Evolutionary conservation across 768 basidiomycete species (phyloP), one percentile per base, ranked within the genome.

Genomic region (Hericium rajendrae): DNA sequence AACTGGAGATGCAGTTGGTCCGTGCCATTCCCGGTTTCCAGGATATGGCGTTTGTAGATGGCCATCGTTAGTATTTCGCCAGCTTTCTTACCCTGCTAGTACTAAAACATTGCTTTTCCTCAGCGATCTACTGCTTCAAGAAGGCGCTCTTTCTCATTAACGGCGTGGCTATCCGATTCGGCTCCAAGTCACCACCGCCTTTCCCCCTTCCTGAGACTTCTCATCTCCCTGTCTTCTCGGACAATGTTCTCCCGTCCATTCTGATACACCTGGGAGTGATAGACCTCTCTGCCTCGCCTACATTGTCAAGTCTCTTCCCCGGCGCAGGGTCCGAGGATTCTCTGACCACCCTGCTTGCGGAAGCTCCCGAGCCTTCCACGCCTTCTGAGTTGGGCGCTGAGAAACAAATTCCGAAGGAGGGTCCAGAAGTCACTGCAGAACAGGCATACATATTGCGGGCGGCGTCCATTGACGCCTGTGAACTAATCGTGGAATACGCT

Each of bases 51-150:
- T 57, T 77, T 5, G 81, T 93, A 10, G 69, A 88, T 46, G 82
- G 77, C 37, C 74, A 78, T 69, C 78, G 89, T 89, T 65, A 60
- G 81, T 73, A 51, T 6, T 46, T 38, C 32, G 40, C 40, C 48
- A 28, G 13, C 38, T 60, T 56, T 48, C 51, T 37, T 38, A n/a
- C 15, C 16, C 41, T 55, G 48, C 54, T 32, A 8, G 32, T 32
- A 32, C 32, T 32, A 32, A 32, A 10, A 32, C 32, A 32, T 32
- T 32, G 32, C 53, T 50, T 53, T 54, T 57, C 24, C 51, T 58
- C 51, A 91, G 89, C 81, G n/a, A 76, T 92, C 22, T 94, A 91
- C 71, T 82, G 89, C 66, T 91, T 92, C 78, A 93, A 92, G 71
- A 95, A 94, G 66, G 91, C 88, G 2, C 73, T 95, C 37, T 91